Conservation (phyloP, 2,329 filamentous ascomycete genomes). For the Calonectria pseudoreteaudii region DNA sequence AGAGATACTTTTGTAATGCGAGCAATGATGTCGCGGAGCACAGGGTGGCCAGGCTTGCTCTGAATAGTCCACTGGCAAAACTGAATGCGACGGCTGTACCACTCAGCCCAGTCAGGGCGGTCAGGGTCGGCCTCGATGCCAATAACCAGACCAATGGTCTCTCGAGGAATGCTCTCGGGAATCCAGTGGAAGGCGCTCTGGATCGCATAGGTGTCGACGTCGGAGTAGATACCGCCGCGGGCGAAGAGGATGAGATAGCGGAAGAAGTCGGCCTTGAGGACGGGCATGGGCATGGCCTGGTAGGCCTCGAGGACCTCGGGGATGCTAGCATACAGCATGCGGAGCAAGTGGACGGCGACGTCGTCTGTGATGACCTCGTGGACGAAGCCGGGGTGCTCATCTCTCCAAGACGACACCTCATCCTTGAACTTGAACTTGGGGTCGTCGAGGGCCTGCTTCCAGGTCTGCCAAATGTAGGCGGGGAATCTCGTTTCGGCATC, state of each 20-base stretch:
- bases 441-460: slow-evolving; percentile 87
- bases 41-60: slow-evolving; percentile 91
- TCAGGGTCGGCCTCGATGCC: slow-evolving; percentile 98
- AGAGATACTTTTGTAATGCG: slow-evolving; percentile 88
- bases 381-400: slow-evolving; percentile 88
- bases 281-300: slow-evolving; percentile 76
- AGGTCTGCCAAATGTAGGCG: slow-evolving; percentile 99
- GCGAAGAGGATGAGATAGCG: slow-evolving; percentile 76
- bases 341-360: slow-evolving; percentile 83
- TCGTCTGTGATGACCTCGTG: slow-evolving; percentile 98
- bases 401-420: slow-evolving; percentile 89
- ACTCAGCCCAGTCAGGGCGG: slow-evolving; percentile 89
- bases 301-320: slow-evolving; percentile 86
- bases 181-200: slow-evolving; percentile 90
- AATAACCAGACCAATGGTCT: slow-evolving; percentile 85
- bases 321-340: slow-evolving; percentile 85
- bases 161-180: slow-evolving; percentile 79
- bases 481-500: slow-evolving; percentile 90
- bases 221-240: slow-evolving; percentile 79
- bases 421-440: slow-evolving; percentile 84
- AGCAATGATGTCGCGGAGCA: slow-evolving; percentile 87
- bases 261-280: slow-evolving; percentile 85
- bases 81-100: slow-evolving; percentile 96
- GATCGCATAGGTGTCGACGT: slow-evolving; percentile 91
- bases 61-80: slow-evolving; percentile 99